Evolutionary conservation across 352 stramenopile species (phyloP).

Genomic region (Elongisporangium senticosum): DNA sequence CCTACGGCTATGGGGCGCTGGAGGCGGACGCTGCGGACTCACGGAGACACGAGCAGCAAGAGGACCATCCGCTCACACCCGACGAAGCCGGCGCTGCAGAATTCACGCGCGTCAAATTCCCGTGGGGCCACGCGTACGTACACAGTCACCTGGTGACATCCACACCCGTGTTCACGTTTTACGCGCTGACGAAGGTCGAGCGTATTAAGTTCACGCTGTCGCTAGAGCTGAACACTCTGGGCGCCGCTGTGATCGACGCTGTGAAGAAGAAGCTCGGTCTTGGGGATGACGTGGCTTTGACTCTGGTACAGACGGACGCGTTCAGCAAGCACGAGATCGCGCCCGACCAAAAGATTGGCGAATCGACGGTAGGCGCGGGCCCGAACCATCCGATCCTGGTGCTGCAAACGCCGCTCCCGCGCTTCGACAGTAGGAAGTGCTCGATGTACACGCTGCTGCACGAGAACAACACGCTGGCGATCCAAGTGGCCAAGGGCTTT

Average conservation of each 20-base stretch:
- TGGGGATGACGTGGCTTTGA: conserved; percentile 43
- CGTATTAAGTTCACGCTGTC: conserved; percentile 65
- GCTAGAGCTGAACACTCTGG: conserved; percentile 46
- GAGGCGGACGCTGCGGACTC: conserved; percentile 15
- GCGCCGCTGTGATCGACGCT: conserved; percentile 50
- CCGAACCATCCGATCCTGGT: conserved; percentile 68
- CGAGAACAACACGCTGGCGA: conserved; percentile 38
- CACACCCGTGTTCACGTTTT: conserved; percentile 72
- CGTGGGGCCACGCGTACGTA: conserved; percentile 71
- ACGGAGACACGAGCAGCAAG: background rate
- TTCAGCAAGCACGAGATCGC: conserved; percentile 67
- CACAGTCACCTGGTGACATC: conserved; percentile 48
- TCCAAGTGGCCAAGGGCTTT: conserved; percentile 60
- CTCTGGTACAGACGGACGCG: conserved; percentile 72
- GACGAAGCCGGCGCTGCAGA: conserved; percentile 12
- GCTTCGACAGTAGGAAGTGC: conserved; percentile 60
- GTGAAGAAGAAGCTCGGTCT: conserved; percentile 48
- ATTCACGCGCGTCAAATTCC: conserved; percentile 67
- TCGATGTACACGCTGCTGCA: conserved; percentile 48
- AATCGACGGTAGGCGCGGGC: conserved; percentile 58
- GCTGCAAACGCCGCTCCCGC: conserved; percentile 53
- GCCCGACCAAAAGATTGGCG: conserved; percentile 43
- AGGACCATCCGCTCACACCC: conserved; percentile 10
- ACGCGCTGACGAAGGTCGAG: conserved; percentile 51
- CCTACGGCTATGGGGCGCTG: conserved; percentile 64